Evolutionary conservation across 1,284 basidiomycete genomes (phyloP), one percentile per base, ranked within the genome.

Genomic region (Boletus smithii): DNA sequence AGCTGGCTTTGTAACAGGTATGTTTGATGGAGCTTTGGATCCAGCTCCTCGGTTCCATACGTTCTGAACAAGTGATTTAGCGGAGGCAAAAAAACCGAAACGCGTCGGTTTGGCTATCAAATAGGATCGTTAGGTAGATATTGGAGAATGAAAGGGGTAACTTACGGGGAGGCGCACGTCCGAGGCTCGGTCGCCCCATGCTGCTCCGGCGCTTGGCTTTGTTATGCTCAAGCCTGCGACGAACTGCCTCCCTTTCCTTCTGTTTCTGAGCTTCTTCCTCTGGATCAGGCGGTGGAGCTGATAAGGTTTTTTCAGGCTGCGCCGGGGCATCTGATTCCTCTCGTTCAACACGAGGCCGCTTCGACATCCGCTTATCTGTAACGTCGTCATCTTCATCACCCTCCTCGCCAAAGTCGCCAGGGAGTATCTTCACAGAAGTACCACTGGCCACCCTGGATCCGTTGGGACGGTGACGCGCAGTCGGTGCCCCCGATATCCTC

Each of bases 181-280:
- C 53, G 34, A 74, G 61, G 56, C 76, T 78, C 36, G 69, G 68
- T 50, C 75, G 59, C 5, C 73, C 78, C 49, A 71, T 75, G 56
- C 83, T 85, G 55, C 86, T 88, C 57, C 83, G 71, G 53, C 87
- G 70, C 58, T 76, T 73, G 17, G 81, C 80, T 51, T 78, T 80
- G 56, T 74, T 83, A 11, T 73, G 66, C 46, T 86, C 83, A 5
- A 88, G 67, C 63, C 77, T 80, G 51, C 77, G 75, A 50, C 76
- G 74, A 31, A 83, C 74, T 0, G 76, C 79, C 42, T 83, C 81
- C 31, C 73, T 71, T 60, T 85, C 81, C 51, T 69, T 78, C 54
- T 70, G 56, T 53, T 70, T 66, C 44, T 42, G 54, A 54, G 66
- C 68, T 51, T 72, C 71, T 37, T 72, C 70, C 59, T 47, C 59